phyloP scores from a whole-genome alignment of 225 moss, liverwort and hornwort species.

The Physcomitrellopsis africana region DNA sequence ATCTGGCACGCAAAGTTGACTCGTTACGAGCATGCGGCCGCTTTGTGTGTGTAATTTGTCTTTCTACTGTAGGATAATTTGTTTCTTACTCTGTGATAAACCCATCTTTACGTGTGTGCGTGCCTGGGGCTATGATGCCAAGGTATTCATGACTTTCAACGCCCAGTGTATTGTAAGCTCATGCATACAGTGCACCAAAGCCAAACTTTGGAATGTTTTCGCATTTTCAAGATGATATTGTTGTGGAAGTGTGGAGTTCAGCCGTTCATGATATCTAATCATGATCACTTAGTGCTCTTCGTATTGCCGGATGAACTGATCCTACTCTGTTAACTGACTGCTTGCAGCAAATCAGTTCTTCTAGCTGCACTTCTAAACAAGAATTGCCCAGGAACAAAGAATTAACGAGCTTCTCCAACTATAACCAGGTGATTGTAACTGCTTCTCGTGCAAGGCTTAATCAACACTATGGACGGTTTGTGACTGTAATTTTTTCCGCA shows the following conservation, averaged over 20 bases:
- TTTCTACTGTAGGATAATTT: neutral
- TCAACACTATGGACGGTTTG: slow-evolving; percentile 42
- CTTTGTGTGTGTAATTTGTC: neutral
- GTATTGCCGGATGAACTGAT: neutral
- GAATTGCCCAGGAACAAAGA: slow-evolving; percentile 22
- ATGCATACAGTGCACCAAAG: neutral
- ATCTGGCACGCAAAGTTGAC: neutral
- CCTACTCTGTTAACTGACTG: neutral
- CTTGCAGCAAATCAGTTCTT: slow-evolving; percentile 36
- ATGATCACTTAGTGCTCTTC: neutral
- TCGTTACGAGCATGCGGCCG: neutral
- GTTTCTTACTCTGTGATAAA: neutral
- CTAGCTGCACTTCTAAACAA: slow-evolving; percentile 29
- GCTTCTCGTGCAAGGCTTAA: slow-evolving; percentile 50
- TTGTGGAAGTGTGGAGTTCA: neutral
- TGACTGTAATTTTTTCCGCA: slow-evolving; percentile 39
- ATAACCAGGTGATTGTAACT: slow-evolving; percentile 26
- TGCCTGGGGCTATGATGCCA: neutral
- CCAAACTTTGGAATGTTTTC: slow-evolving; percentile 11
- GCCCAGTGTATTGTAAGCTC: neutral
- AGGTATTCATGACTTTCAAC: neutral
- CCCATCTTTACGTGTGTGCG: neutral
- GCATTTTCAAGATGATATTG: slow-evolving; percentile 12
- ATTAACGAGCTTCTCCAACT: slow-evolving; percentile 5
- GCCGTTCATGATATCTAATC: neutral